These are phyloP conservation scores for Achlya hypogyna DNA, from an alignment of 352 stramenopile species.

Conservation along the genomic window DNA sequence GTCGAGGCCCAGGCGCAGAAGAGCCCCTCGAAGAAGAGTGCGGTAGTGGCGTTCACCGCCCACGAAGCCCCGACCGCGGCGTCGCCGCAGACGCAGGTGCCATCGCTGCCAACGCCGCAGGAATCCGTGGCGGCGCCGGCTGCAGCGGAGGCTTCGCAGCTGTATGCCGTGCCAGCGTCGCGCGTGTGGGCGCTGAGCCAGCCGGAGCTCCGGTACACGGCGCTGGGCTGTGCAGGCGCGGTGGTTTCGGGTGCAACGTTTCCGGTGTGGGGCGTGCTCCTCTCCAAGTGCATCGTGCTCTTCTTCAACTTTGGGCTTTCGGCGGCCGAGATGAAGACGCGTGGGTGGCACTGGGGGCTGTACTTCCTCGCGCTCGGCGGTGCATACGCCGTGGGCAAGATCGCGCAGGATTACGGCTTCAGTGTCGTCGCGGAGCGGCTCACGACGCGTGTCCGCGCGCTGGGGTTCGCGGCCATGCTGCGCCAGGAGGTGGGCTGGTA, in stretches of 20 bases:
- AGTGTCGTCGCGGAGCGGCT: conserved; percentile 38
- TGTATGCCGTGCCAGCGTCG: neutral
- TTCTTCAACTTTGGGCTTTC: conserved; percentile 38
- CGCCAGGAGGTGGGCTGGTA: conserved; percentile 77
- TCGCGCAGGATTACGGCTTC: conserved; percentile 48
- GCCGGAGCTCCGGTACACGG: conserved; percentile 38
- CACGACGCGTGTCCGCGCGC: conserved; percentile 33
- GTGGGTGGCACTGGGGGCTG: conserved; percentile 26
- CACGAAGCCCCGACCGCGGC: neutral
- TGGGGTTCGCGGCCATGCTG: conserved; percentile 49
- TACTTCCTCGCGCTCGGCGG: conserved; percentile 41
- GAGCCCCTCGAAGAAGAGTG: neutral
- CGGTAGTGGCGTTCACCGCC: neutral
- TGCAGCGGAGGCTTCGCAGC: neutral
- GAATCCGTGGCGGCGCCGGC: neutral
- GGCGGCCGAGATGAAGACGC: conserved; percentile 31
- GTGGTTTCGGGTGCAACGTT: conserved; percentile 39
- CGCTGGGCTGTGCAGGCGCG: conserved; percentile 29
- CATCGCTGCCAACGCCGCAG: neutral
- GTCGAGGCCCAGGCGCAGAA: conserved; percentile 31
- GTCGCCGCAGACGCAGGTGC: neutral
- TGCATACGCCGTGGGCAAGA: conserved; percentile 31
- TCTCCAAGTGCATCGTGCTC: conserved; percentile 44
- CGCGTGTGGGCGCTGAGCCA: conserved; percentile 43
- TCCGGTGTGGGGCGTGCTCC: conserved; percentile 37